Base-by-base conservation (phyloP, 805 yeast genomes). In the Komagataella mondaviorum region DNA sequence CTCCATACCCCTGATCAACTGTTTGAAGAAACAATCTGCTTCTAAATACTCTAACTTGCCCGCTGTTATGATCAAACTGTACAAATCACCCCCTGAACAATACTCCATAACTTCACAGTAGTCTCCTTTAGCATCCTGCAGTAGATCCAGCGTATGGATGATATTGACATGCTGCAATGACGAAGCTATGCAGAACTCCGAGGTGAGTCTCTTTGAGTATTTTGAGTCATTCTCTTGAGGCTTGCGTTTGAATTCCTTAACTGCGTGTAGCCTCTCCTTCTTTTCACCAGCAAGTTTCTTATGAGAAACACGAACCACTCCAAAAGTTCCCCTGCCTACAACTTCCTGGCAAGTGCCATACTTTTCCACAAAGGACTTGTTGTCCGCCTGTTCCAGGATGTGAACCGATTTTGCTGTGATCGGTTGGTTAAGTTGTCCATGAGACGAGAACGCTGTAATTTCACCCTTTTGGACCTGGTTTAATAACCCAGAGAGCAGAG, bases 341-440 rank as follows among this genome's bases (percentile, higher is more conserved):
- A 90, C 87, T 64, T 91, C 98, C 66, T 88, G 96, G 64, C 98
- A 91, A 50, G 85, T 77, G 46, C 99, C 99, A 64, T 91, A 91
- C 63, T 90, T 86, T 58, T 89, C 90, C 6, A 81, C 84, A 64
- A 91, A 85, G 7, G 90, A 79, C 48, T 80, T 61, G 43, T 70
- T 60, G 59, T 73, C 78, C 6, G 22, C 47, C 20, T 45, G 44
- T 10, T 48, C 45, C 7, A 30, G 12, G 16, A 39, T 36, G 12
- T 48, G 20, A 46, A 48, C 50, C 14, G 45, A 30, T 7, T 55
- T 48, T 6, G 63, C 59, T 18, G 56, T 58, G 17, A 51, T 47
- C 1, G 66, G 65, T 48, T 62, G 64, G 23, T 46, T 55, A 44
- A 6, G 43, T 51, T 12, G 55, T 49, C 17, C 55, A 51, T 39